A percentile compares a stretch with the other conserved stretches of the same genome.
Conservation (phyloP, 805 yeast species). For the Henningerozyma blattae region DNA sequence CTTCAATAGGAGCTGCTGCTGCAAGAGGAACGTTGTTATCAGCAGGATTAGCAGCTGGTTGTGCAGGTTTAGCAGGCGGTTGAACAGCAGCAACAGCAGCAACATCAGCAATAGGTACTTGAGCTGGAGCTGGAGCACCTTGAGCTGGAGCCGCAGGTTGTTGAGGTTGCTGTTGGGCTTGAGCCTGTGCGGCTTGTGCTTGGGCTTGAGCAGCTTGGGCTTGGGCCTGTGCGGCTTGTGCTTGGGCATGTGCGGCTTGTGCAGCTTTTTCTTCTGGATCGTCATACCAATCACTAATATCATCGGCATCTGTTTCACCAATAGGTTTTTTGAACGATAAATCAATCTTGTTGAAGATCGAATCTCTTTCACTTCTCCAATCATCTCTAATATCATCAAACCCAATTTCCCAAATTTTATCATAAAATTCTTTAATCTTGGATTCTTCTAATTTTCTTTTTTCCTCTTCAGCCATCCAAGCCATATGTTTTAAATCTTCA, state of each 20-base stretch:
- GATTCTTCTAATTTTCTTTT: slow-evolving; percentile 50
- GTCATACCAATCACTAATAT: slow-evolving; percentile 49
- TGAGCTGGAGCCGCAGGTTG: neutral
- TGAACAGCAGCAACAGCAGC: neutral
- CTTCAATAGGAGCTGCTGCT: neutral
- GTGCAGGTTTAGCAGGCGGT: neutral
- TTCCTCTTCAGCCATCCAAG: slow-evolving; percentile 80
- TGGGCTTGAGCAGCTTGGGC: neutral
- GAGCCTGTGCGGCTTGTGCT: neutral
- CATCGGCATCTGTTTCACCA: slow-evolving; percentile 18
- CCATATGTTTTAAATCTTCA: slow-evolving; percentile 82
- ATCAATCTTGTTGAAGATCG: slow-evolving; percentile 71
- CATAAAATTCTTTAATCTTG: slow-evolving; percentile 50
- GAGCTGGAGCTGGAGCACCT: neutral
- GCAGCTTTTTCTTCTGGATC: slow-evolving; percentile 24
- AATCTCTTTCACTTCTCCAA: slow-evolving; percentile 63
- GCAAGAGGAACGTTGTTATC: neutral
- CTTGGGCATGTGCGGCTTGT: neutral
- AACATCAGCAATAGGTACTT: neutral
- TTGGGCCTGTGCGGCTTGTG: neutral
- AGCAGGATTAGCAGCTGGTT: neutral
- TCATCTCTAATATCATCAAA: slow-evolving; percentile 61
- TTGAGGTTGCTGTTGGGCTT: neutral
- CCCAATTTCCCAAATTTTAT: slow-evolving; percentile 64
- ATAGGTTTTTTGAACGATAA: slow-evolving; percentile 19